Conservation (phyloP, 1,139 yeast species). For the Candida sojae region DNA sequence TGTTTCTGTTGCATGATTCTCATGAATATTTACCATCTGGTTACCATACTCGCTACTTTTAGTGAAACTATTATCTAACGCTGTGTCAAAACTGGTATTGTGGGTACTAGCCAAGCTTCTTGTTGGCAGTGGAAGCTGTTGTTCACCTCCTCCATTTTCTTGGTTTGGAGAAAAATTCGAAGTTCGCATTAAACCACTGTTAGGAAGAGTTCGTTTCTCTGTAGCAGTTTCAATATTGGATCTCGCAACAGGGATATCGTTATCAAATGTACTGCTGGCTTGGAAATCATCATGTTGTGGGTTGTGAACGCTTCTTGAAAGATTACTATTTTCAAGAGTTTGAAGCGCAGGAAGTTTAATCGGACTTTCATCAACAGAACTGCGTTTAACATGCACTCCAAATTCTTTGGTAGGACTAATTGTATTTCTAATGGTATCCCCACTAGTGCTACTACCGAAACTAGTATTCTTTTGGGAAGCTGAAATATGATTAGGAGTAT, state of each 20-base stretch:
- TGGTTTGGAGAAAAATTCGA: neutral
- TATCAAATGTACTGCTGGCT: neutral
- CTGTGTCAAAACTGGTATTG: constrained; percentile 3
- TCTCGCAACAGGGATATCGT: neutral
- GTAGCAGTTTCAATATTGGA: neutral
- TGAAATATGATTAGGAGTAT: neutral
- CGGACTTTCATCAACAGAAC: constrained; percentile 1
- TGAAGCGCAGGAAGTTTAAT: neutral
- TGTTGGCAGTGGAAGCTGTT: neutral
- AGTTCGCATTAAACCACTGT: neutral
- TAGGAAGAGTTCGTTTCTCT: too few relatives aligned
- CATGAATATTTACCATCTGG: neutral
- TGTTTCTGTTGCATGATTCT: neutral
- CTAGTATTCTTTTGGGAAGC: neutral
- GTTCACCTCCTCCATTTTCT: neutral
- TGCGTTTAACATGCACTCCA: neutral
- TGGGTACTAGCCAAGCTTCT: constrained; percentile 2
- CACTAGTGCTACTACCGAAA: neutral
- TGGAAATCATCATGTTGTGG: neutral
- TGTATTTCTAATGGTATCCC: neutral
- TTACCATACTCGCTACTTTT: neutral
- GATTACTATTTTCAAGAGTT: neutral
- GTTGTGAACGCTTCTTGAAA: neutral
- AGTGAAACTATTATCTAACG: constrained; percentile 1
- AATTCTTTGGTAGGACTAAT: neutral